Evolutionary conservation across 2,329 filamentous ascomycete species (phyloP).

Genomic region (Huntiella moniliformis): DNA sequence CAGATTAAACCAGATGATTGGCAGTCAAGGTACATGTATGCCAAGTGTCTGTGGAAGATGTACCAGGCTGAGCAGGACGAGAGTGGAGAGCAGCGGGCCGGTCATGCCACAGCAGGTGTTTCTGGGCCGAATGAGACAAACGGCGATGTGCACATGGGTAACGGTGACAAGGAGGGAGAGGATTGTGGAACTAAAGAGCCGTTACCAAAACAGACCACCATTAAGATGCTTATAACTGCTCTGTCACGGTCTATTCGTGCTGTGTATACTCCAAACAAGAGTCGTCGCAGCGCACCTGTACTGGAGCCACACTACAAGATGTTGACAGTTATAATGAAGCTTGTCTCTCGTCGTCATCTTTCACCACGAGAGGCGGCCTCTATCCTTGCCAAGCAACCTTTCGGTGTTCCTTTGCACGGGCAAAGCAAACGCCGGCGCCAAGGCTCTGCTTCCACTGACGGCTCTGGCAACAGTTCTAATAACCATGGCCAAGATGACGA

Average conservation of each 20-base stretch:
- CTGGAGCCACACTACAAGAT: slow-evolving; percentile 90
- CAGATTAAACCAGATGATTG: slow-evolving; percentile 34
- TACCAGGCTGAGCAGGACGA: slow-evolving; percentile 25
- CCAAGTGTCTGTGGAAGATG: slow-evolving; percentile 47
- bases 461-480: slow-evolving; percentile 14
- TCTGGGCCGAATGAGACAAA: background rate
- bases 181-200: background rate
- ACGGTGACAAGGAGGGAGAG: slow-evolving; percentile 1
- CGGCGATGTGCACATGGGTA: slow-evolving; percentile 14
- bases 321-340: slow-evolving; percentile 62
- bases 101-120: background rate
- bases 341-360: slow-evolving; percentile 40
- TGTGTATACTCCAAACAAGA: slow-evolving; percentile 32
- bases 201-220: slow-evolving; percentile 17
- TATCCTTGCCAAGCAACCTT: slow-evolving; percentile 37
- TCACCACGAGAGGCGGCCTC: slow-evolving; percentile 28
- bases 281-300: slow-evolving; percentile 48
- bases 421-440: slow-evolving; percentile 20
- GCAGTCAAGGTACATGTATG: slow-evolving; percentile 43
- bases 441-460: slow-evolving; percentile 14
- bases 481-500: slow-evolving; percentile 22
- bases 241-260: slow-evolving; percentile 33
- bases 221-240: slow-evolving; percentile 26
- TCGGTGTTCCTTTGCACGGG: slow-evolving; percentile 20
- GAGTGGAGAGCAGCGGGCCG: slow-evolving; percentile 6